Percentiles rank a stretch among this genome's conserved stretches.
These are phyloP conservation scores for Beauveria pseudobassiana DNA, from an alignment of 2,329 filamentous ascomycete genomes.

Conservation along the genomic window DNA sequence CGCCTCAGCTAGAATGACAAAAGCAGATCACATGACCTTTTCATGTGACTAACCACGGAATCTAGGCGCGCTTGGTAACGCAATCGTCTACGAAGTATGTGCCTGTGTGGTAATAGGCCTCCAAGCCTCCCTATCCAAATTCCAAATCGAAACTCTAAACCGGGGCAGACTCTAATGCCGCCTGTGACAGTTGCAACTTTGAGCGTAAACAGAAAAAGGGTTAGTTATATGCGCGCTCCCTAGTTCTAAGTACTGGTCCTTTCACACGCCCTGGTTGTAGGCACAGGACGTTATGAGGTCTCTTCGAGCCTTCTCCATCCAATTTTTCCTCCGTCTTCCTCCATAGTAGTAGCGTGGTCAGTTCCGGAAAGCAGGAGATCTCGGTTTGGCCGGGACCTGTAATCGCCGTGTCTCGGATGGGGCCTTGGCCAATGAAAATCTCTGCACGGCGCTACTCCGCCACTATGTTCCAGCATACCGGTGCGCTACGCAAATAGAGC, in stretches of 20 bases:
- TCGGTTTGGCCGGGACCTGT: constrained; percentile 7
- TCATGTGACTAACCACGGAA: neutral
- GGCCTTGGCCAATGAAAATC: constrained; percentile 4
- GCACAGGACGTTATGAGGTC: neutral
- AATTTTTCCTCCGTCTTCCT: neutral
- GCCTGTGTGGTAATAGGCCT: neutral
- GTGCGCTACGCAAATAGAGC: neutral
- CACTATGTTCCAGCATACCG: neutral
- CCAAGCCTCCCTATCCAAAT: neutral
- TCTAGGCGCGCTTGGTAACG: too few relatives aligned
- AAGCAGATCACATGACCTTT: neutral
- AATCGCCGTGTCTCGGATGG: constrained; percentile 7
- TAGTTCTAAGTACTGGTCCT: too few relatives aligned
- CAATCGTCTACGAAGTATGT: too few relatives aligned
- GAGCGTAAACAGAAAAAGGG: too few relatives aligned
- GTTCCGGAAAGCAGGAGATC: constrained; percentile 7
- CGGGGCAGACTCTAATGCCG: neutral
- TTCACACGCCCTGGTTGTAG: neutral
- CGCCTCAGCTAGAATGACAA: constrained; percentile 7
- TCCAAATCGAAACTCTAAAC: neutral
- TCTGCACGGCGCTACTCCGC: neutral
- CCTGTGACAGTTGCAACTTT: too few relatives aligned
- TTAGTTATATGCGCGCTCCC: too few relatives aligned
- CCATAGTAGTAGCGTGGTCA: neutral
- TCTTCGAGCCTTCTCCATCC: neutral